Base-by-base conservation (phyloP, 768 basidiomycete genomes). In the Leccinum arenicola region DNA sequence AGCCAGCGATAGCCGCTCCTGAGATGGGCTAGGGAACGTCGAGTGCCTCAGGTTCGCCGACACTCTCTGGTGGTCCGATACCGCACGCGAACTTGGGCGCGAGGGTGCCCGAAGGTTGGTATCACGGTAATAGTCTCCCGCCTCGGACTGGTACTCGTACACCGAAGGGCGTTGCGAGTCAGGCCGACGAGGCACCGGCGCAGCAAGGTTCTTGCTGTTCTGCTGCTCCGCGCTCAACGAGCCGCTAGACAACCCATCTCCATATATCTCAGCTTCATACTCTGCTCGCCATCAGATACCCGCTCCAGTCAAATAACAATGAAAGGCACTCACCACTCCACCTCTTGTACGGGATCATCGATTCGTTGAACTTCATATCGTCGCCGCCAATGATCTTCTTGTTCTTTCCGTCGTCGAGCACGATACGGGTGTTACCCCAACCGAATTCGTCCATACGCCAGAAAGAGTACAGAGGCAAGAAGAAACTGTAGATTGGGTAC, bases 401-500 rank as follows among this genome's bases (percentile, higher is more conserved):
- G 68, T 79, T 79, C 63, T 78, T 80, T 53, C 87, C 86, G 67
- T 87, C 86, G 40, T 86, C 85, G 31, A 87, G 80, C 50, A 87
- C 85, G 36, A 86, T 63, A 71, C 86, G 84, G 27, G 84, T 84
- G 68, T 79, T 83, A 76, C 84, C 81, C 83, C 84, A 87, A 69
- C 82, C 80, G 71, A 87, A 88, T 66, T 88, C 86, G 64, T 87
- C 87, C 85, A 87, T 86, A 63, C 82, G 81, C 86, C 86, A 88
- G 80, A 88, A 88, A 6, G 86, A 86, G 70, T 88, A 88, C 14
- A 88, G 57, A 5, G 86, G 86, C 11, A 88, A 71, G 77, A 87
- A 82, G 76, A 88, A 83, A 60, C 82, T 84, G 77, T 85, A 88
- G 55, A 88, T 64, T 4, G 86, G 86, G 68, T 85, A 86, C 7